Evolutionary conservation across 164 flowering plant species (phyloP), one percentile per base, ranked within the genome.

Genomic region (Annona cherimola): DNA sequence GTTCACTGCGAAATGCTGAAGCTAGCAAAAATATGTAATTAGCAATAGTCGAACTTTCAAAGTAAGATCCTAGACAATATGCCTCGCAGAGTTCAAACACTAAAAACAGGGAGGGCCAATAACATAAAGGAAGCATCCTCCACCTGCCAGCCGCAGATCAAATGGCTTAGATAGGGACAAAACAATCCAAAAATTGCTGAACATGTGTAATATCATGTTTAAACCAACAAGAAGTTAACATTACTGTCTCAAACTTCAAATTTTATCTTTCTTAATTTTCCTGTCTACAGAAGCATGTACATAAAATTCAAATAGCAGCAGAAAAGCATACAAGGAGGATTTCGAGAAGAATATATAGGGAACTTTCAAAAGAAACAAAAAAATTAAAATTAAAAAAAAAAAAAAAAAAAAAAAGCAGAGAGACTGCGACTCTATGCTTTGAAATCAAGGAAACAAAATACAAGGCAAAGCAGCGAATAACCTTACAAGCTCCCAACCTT

Each of bases 401-500:
- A 63, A 57, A 12, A 55, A 1, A 57, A 55, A 45, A 9, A 63
- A 45, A 39, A 40, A 18, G 39, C 85, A 14, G 70, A 71, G 42
- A 42, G 69, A 63, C 63, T 66, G 42, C 2, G 40, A 57, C 68
- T 63, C 57, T 45, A 65, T 19, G 62, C 35, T 74, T 46, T 68
- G 39, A 26, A 71, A 60, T 44, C 4, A 41, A 66, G 68, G 45
- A 67, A 68, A 57, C 44, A 50, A 9, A 11, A 61, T 50, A 69
- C 74, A 67, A 61, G 66, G 60, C 72, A 46, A 45, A 74, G 64
- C 43, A 74, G 72, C 41, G 45, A 42, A 4, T 19, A 45, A 57
- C 42, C 69, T 84, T 89, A 92, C 87, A 83, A 83, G 83, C 89
- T 88, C 70, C 86, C 94, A 76, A 90, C 75, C 76, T 86, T 79